Base-by-base conservation (phyloP, 2,329 filamentous ascomycete species). In the Claviceps sp. region DNA sequence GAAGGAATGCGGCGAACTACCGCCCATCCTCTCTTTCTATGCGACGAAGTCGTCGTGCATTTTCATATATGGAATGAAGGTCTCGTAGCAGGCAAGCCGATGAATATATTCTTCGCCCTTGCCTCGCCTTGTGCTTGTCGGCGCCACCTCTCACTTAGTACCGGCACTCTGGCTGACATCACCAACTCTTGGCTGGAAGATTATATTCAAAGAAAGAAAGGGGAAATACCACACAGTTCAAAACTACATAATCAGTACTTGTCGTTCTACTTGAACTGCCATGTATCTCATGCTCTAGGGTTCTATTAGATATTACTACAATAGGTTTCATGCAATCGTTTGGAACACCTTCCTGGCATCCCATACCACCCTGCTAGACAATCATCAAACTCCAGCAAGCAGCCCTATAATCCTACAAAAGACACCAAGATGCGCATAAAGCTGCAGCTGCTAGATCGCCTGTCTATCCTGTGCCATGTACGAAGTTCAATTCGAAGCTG, bases 281-380 rank as follows among this genome's bases (percentile, higher is more conserved):
- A 26, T 22, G 34, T 26, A 14, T 8, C 16, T 14, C 19, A 45
- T 24, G 19, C 22, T 50, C 34, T 46, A 44, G 14, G 17, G 16
- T 34, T 50, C 11, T 37, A 53, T 53, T 53, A 53, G 22, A 39
- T 47, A 53, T 53, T 53, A 53, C 19, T 39, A 26, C 16, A 45
- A n/a, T 26, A n/a, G 22, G 38, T 19, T 37, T 53, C 43, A 47
- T 46, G 51, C 46, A 46, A 50, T 45, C 30, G 40, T 50, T 26
- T 17, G 39, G 16, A 41, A 39, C 38, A n/a, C 22, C 37, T 41
- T 17, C 13, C 24, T 19, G 16, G n/a, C 22, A 50, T 7, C 48
- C 24, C 5, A 3, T 19, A 5, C 24, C 24, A 22, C 7, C 24
- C 17, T 34, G 10, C 24, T 24, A 14, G 24, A 50, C 42, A 19